phyloP scores from a whole-genome alignment of 1,139 yeast species.

The Hyphopichia buzzinii region DNA sequence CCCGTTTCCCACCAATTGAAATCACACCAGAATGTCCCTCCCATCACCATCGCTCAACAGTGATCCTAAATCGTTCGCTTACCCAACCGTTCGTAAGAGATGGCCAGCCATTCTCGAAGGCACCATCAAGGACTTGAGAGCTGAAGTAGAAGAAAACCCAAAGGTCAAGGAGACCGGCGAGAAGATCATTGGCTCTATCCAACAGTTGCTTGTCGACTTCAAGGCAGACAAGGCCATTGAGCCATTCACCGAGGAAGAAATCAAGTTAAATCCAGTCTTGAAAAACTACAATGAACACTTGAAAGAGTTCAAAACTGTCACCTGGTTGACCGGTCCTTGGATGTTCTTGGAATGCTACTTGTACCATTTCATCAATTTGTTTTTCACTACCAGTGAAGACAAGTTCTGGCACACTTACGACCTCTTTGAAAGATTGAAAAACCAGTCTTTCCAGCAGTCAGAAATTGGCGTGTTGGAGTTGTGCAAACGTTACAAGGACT shows the following conservation, averaged over 20 bases:
- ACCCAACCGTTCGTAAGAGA: constrained; percentile 70
- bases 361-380: constrained; percentile 61
- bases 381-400: constrained; percentile 31
- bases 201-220: constrained; percentile 35
- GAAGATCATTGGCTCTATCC: constrained; percentile 33
- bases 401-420: constrained; percentile 60
- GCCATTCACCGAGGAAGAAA: constrained; percentile 43
- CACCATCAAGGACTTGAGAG: constrained; percentile 57
- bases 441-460: constrained; percentile 72
- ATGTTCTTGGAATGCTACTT: constrained; percentile 80
- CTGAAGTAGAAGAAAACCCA: constrained; percentile 13
- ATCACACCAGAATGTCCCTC: no score
- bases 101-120: constrained; percentile 85
- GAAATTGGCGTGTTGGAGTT: constrained; percentile 78
- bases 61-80: constrained; percentile 78
- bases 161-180: constrained; percentile 29
- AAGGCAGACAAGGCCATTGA: constrained; percentile 36
- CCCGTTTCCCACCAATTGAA: no score
- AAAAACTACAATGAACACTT: constrained; percentile 48
- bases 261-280: constrained; percentile 42
- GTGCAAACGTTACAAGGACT: constrained; percentile 58
- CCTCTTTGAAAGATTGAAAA: constrained; percentile 67
- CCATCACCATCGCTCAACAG: constrained; percentile 58
- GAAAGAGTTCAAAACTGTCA: constrained; percentile 26
- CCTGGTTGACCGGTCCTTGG: constrained; percentile 95